These are phyloP conservation scores for Coniochaeta sp. DNA, from an alignment of 2,329 filamentous ascomycete species.

Conservation along the genomic window DNA sequence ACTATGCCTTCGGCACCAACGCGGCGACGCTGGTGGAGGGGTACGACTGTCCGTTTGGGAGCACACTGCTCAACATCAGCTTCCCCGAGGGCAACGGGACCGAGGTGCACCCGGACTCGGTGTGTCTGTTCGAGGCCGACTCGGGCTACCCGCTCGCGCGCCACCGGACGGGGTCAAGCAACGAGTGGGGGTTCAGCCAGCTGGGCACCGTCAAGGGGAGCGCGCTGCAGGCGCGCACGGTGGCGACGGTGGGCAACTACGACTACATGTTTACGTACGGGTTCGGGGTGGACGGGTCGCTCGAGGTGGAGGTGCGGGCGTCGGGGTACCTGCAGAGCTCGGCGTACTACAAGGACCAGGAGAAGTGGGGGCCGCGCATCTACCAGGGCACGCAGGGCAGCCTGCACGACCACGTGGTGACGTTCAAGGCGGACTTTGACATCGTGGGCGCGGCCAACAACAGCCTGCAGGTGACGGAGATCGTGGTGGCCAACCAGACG, in stretches of 20 bases:
- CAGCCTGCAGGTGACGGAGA: constrained; percentile 24
- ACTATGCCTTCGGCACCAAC: constrained; percentile 26
- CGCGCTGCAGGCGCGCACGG: constrained; percentile 25
- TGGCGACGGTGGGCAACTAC: constrained; percentile 35
- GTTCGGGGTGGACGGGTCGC: constrained; percentile 26
- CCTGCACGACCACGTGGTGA: constrained; percentile 30
- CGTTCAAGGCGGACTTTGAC: constrained; percentile 33
- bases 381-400: constrained; percentile 24
- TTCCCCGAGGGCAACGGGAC: constrained; percentile 22
- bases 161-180: constrained; percentile 18
- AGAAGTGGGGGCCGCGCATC: constrained; percentile 25
- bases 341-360: constrained; percentile 25
- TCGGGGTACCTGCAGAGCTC: constrained; percentile 29
- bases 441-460: constrained; percentile 26
- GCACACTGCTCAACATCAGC: constrained; percentile 26
- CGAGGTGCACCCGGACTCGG: constrained; percentile 20
- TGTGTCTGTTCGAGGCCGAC: constrained; percentile 32
- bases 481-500: constrained; percentile 20
- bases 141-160: constrained; percentile 27
- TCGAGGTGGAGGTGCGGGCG: constrained; percentile 29
- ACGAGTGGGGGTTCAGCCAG: constrained; percentile 19
- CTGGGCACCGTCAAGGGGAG: constrained; percentile 25
- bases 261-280: constrained; percentile 29
- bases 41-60: constrained; percentile 32
- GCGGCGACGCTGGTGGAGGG: constrained; percentile 30